Evolutionary conservation across 768 basidiomycete species (phyloP), one percentile per base, ranked within the genome.

Genomic region (Clathrus columnatus): DNA sequence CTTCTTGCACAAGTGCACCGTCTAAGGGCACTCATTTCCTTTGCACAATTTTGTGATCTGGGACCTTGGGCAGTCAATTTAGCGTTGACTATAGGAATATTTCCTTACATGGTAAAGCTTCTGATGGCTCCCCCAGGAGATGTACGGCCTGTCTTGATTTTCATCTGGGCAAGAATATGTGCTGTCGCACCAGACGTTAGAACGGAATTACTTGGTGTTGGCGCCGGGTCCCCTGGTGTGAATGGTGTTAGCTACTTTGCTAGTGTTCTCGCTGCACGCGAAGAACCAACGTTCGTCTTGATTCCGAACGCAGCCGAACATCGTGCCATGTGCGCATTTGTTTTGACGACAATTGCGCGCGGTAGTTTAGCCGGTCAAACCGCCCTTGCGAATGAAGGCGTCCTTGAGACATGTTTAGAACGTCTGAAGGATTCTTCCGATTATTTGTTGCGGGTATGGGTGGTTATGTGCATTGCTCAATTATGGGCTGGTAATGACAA

Each of bases 31-130:
- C 83, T 99, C 58, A 95, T 97, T 60, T 82, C 97, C 21, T 80
- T 99, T 5, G 95, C 93, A 29, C 91, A 94, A 71, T 99, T 98
- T 62, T 92, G 98, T 62, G 96, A 99, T 66, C 81, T 99, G 6
- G 96, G 96, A 0, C 94, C 96, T 11, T 98, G 96, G 95, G 96
- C 96, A 0, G 96, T 98, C 48, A 88, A 96, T 61, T 82, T 97
- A 14, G 93, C 95, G 11, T 77, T 99, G 30, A 87, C 87, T 5
- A 97, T 99, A 63, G 96, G 96, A 11, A 97, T 98, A 64, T 98
- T 97, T 74, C 95, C 96, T 3, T 99, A 98, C 67, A 97, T 98
- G 50, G 90, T 91, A 55, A 94, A 96, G 64, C 80, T 99, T 5
- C 79, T 99, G 6, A 93, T 96, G 69, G 93, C 95, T 0, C 91